Evolutionary conservation across 768 basidiomycete species (phyloP), one percentile per base, ranked within the genome.

Genomic region (Ramaria sp.): DNA sequence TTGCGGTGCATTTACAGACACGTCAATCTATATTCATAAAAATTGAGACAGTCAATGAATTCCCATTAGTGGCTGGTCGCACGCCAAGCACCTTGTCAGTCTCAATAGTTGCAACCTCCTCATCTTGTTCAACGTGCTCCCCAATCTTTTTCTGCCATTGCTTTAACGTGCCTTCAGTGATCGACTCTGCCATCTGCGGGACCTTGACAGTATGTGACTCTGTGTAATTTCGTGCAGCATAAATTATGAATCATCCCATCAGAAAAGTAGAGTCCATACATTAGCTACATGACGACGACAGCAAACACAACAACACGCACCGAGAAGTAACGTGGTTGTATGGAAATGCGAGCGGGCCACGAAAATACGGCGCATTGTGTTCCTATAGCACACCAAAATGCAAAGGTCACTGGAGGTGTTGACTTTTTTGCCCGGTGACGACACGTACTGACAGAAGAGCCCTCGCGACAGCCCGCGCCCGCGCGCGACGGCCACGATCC

Each of bases 161-260:
- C 72, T 93, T 96, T 50, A 99, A 75, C 4, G 95, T 98, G 34
- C 95, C 95, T 69, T 99, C 95, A 36, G 90, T 89, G 70, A 98
- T 97, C 58, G 94, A 97, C 67, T 97, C 94, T 25, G 95, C 90
- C 91, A 97, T 95, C 69, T 92, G 88, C 16, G 93, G 93, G 37
- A 97, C 93, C 72, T 95, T 91, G 59, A 97, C 79, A 53, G 85
- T 90, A 71, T 94, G 87, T 55, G 82, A 85, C 87, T 55, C 30
- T 42, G 34, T 16, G 41, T 47, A 18, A 24, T 9, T 20, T 8
- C 8, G 25, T 27, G 22, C 13, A 27, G 4, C 22, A 24, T 27
- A 5, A 22, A 6, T 7, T 37, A 44, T 7, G 42, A 8, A 24
- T 7, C 9, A 20, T 18, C 25, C 25, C 25, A 30, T 16, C 25